These are phyloP conservation scores for Calonectria leucothoes DNA, from an alignment of 2,329 filamentous ascomycete species.

Conservation along the genomic window DNA sequence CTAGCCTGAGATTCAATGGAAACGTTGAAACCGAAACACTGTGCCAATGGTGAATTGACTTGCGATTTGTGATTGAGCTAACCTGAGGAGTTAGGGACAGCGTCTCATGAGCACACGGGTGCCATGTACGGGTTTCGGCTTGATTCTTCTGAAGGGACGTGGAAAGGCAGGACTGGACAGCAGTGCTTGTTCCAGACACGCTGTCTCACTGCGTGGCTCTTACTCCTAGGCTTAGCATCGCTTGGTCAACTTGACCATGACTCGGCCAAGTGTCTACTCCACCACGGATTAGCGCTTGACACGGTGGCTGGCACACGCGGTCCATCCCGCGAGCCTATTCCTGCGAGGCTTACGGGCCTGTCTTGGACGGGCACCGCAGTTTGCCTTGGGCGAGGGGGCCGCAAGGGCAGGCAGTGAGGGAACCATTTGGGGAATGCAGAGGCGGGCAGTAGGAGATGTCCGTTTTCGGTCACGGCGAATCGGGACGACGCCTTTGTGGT, in stretches of 20 bases:
- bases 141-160: not conserved
- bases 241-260: not conserved
- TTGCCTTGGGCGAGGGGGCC: not conserved
- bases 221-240: not conserved
- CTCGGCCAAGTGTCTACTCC: not conserved
- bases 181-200: not conserved
- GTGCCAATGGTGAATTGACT: not conserved
- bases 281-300: not conserved
- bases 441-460: not conserved
- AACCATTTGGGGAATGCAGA: not conserved
- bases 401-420: not conserved
- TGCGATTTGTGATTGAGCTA: not conserved
- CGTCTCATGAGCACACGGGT: not conserved
- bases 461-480: not conserved
- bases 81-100: not conserved
- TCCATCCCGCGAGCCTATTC: slow-evolving; percentile 18
- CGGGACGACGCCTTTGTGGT: not conserved
- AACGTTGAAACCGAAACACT: not conserved
- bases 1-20: slow-evolving; percentile 5
- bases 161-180: not conserved
- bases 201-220: not conserved
- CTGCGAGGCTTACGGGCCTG: not conserved
- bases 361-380: not conserved
- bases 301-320: slow-evolving; percentile 4
- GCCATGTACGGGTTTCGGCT: not conserved